Percentiles rank a stretch among this genome's conserved stretches.
Evolutionary conservation across 2,329 filamentous ascomycete genomes (phyloP).

Genomic region (Trichoderma simmonsii): DNA sequence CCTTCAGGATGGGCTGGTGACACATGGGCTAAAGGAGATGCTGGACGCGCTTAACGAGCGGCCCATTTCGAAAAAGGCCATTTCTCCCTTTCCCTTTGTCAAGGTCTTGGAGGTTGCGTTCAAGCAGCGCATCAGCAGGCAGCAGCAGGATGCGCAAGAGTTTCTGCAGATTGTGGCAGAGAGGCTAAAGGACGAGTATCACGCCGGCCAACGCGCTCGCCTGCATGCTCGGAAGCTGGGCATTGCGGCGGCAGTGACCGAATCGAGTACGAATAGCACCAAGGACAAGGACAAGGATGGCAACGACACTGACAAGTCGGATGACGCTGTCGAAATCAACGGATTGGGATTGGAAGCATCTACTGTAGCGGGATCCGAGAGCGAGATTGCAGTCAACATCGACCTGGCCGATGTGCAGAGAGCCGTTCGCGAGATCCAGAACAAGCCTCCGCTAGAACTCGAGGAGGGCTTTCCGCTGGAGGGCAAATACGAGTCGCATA

Average conservation of each 20-base stretch:
- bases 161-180: slow-evolving; percentile 94
- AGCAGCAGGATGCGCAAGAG: slow-evolving; percentile 97
- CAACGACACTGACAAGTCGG: slow-evolving; percentile 4
- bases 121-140: slow-evolving; percentile 82
- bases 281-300: neutral
- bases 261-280: neutral
- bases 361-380: slow-evolving; percentile 10
- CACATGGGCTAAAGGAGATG: slow-evolving; percentile 84
- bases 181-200: slow-evolving; percentile 88
- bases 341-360: slow-evolving; percentile 19
- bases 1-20: slow-evolving; percentile 79
- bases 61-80: slow-evolving; percentile 89
- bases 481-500: slow-evolving; percentile 88
- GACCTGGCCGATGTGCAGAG: slow-evolving; percentile 11
- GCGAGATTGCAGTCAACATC: neutral
- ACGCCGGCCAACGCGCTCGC: slow-evolving; percentile 75
- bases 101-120: slow-evolving; percentile 81
- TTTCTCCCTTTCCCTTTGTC: slow-evolving; percentile 83
- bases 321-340: neutral
- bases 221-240: slow-evolving; percentile 46
- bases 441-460: slow-evolving; percentile 36
- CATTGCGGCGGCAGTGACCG: slow-evolving; percentile 18
- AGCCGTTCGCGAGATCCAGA: slow-evolving; percentile 25
- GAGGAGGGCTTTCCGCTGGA: slow-evolving; percentile 87
- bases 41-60: slow-evolving; percentile 90